A percentile compares a stretch with the other conserved stretches of the same genome.
Conservation (phyloP, 257 asterid genomes). For the Jaltomata sinuosa region DNA sequence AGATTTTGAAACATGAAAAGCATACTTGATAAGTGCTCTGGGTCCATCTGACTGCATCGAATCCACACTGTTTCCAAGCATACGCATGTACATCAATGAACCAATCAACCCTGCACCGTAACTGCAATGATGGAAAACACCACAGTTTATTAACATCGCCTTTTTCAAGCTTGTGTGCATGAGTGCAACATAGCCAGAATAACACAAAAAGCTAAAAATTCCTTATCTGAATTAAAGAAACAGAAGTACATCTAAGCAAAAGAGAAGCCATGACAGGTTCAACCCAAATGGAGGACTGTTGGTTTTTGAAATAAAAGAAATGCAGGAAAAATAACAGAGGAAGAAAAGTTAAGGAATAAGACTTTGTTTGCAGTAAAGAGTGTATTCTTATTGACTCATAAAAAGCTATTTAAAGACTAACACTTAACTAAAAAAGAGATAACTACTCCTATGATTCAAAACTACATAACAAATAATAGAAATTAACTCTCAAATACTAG, state of each 20-base stretch:
- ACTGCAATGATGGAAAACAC: slow-evolving; percentile 15
- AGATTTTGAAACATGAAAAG: not conserved
- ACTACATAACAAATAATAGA: too few species aligned
- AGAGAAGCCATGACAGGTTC: too few species aligned
- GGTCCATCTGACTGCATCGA: slow-evolving; percentile 88
- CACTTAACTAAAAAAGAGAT: too few species aligned
- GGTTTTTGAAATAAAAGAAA: too few species aligned
- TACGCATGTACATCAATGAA: slow-evolving; percentile 75
- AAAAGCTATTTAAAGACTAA: too few species aligned
- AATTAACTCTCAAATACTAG: too few species aligned
- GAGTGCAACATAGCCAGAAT: not conserved
- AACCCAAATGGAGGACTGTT: too few species aligned
- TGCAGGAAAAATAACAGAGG: too few species aligned
- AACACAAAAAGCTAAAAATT: not conserved
- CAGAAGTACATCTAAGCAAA: not conserved
- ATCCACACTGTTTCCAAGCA: slow-evolving; percentile 89
- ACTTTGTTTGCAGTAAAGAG: too few species aligned
- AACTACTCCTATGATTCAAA: too few species aligned
- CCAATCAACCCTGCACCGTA: slow-evolving; percentile 79
- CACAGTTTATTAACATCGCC: not conserved
- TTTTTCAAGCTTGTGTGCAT: not conserved
- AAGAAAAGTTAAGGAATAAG: too few species aligned
- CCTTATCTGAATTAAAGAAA: not conserved
- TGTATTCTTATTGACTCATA: too few species aligned
- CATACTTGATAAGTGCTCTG: slow-evolving; percentile 72